These are phyloP conservation scores for Cyberlindnera subsufficiens DNA, from an alignment of 805 yeast genomes.

Conservation along the genomic window DNA sequence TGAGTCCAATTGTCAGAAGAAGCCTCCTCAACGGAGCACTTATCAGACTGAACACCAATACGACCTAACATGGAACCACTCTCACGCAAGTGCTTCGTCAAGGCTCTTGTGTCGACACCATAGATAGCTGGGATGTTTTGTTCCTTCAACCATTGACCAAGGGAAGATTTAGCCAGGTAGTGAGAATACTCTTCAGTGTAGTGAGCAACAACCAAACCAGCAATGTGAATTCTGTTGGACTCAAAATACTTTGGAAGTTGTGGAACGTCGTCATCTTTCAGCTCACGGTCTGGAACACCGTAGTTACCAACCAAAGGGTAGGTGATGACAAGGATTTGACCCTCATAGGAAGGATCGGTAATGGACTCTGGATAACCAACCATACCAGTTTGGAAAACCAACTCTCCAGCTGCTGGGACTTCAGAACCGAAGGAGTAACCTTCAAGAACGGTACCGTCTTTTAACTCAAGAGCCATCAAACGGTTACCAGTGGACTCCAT, in stretches of 20 bases:
- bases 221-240: conserved; percentile 86
- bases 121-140: conserved; percentile 93
- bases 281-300: conserved; percentile 92
- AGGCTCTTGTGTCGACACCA: conserved; percentile 94
- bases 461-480: conserved; percentile 81
- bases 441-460: conserved; percentile 79
- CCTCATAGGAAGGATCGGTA: conserved; percentile 97
- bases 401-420: conserved; percentile 86
- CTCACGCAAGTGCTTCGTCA: conserved; percentile 89
- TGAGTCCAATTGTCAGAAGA: conserved; percentile 48
- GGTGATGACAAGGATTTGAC: conserved; percentile 94
- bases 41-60: conserved; percentile 54
- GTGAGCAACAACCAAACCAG: conserved; percentile 94
- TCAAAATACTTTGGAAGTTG: conserved; percentile 89
- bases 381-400: conserved; percentile 99
- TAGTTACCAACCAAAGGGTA: conserved; percentile 97
- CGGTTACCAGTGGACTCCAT: conserved; percentile 79
- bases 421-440: conserved; percentile 98
- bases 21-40: conserved; percentile 26
- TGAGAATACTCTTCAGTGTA: conserved; percentile 96
- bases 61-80: conserved; percentile 93
- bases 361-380: conserved; percentile 98
- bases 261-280: conserved; percentile 67
- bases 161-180: conserved; percentile 84
- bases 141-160: conserved; percentile 89